Conservation (phyloP, 768 basidiomycete species). For the Russula lepida region DNA sequence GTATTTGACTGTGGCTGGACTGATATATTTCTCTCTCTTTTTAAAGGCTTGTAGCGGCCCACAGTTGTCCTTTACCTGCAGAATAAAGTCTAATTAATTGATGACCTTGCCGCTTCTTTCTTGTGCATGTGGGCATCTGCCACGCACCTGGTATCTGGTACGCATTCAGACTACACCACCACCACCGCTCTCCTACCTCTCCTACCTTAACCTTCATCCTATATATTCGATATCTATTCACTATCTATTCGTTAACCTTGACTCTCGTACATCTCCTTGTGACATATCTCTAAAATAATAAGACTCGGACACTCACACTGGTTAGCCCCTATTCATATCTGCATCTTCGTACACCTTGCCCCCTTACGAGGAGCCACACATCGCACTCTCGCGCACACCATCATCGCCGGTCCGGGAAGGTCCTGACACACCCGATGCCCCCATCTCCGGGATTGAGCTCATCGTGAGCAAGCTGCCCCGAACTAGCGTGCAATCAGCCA, state of each 20-base stretch:
- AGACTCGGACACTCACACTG: too few species aligned
- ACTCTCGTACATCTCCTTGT: too few species aligned
- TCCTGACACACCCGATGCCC: neutral
- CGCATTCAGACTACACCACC: too few species aligned
- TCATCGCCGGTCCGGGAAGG: too few species aligned
- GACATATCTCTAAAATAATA: too few species aligned
- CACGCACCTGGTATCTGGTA: too few species aligned
- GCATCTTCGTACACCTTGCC: neutral
- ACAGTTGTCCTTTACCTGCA: neutral
- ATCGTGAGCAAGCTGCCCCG: neutral
- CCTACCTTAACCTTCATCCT: too few species aligned
- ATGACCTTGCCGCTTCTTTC: neutral
- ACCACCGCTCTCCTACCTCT: too few species aligned
- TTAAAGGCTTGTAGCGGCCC: neutral
- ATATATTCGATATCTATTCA: too few species aligned
- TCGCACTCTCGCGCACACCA: too few species aligned
- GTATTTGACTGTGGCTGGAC: neutral
- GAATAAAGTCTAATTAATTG: neutral
- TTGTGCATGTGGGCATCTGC: too few species aligned
- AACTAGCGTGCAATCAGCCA: neutral
- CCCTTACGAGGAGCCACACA: neutral
- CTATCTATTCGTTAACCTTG: too few species aligned
- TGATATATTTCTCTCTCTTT: neutral
- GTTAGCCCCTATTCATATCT: neutral
- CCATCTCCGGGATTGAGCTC: neutral